Conservation (phyloP, 1,139 yeast species). For the Sugiyamaella japonica region DNA sequence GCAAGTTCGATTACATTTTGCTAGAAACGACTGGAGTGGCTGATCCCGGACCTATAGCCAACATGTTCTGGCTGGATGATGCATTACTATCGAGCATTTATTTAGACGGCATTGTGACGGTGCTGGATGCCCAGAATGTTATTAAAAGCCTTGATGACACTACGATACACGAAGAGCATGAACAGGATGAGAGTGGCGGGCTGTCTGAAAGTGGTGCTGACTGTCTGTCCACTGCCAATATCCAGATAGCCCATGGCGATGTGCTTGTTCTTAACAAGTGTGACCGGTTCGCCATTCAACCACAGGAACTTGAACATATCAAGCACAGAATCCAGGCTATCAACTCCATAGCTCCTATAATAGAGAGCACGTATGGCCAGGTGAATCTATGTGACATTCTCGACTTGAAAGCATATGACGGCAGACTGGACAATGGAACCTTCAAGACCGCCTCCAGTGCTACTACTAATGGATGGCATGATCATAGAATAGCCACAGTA, state of each 20-base stretch:
- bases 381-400: slow-evolving; percentile 62
- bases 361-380: slow-evolving; percentile 71
- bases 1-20: slow-evolving; percentile 80
- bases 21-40: slow-evolving; percentile 98
- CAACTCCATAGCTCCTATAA: slow-evolving; percentile 67
- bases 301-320: slow-evolving; percentile 32
- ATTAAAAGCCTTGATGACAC: slow-evolving; percentile 65
- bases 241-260: slow-evolving; percentile 91
- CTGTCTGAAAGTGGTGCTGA: slow-evolving; percentile 28
- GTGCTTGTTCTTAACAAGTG: slow-evolving; percentile 72
- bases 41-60: slow-evolving; percentile 93
- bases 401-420: slow-evolving; percentile 73
- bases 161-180: slow-evolving; percentile 57
- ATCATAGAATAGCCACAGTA: slow-evolving; percentile 60
- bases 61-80: slow-evolving; percentile 96
- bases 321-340: slow-evolving; percentile 52
- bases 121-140: slow-evolving; percentile 76
- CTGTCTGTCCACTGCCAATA: slow-evolving; percentile 77
- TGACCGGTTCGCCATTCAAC: slow-evolving; percentile 48
- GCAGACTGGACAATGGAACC: slow-evolving; percentile 35
- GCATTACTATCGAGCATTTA: slow-evolving; percentile 80
- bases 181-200: slow-evolving; percentile 41
- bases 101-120: slow-evolving; percentile 93
- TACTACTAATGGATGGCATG: slow-evolving; percentile 29
- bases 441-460: background rate